Evolutionary conservation across 257 asterid species (phyloP).

Genomic region (Solanum tarijense): DNA sequence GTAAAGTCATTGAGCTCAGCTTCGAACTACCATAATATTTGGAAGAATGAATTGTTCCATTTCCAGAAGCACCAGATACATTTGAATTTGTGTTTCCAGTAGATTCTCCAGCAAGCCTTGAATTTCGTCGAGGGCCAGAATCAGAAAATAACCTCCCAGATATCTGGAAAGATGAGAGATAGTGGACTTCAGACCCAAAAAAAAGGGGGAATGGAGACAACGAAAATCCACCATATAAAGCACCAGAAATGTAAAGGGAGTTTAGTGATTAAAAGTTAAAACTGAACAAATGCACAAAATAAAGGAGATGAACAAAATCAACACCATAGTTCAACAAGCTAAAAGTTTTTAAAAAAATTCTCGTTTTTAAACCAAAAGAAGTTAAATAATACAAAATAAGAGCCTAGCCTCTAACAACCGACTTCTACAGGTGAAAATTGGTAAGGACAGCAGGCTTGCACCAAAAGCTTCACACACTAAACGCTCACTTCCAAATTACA

Average conservation of each 20-base stretch:
- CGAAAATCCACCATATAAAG: neutral
- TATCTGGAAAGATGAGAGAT: constrained; percentile 40
- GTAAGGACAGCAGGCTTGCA: neutral
- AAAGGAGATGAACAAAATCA: neutral
- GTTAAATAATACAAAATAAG: neutral
- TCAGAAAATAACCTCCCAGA: constrained; percentile 94
- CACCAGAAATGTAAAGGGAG: neutral
- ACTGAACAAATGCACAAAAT: neutral
- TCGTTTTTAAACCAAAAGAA: neutral
- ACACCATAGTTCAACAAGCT: neutral
- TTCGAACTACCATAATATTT: constrained; percentile 59
- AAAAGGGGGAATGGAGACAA: neutral
- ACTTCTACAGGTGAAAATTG: neutral
- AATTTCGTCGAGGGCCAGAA: constrained; percentile 88
- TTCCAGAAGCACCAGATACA: constrained; percentile 48
- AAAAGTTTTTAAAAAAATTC: neutral
- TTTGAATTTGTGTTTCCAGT: constrained; percentile 33
- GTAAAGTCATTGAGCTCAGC: constrained; percentile 45
- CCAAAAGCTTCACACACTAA: neutral
- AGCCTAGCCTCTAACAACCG: neutral
- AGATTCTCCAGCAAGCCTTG: constrained; percentile 85
- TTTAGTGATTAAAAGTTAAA: neutral
- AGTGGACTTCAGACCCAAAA: constrained; percentile 7
- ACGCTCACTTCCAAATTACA: neutral
- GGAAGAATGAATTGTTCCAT: constrained; percentile 55